A percentile compares a stretch with the other conserved stretches of the same genome.
Evolutionary conservation across 23 red algal species (phyloP).

Genomic region (Gracilariopsis chorda): DNA sequence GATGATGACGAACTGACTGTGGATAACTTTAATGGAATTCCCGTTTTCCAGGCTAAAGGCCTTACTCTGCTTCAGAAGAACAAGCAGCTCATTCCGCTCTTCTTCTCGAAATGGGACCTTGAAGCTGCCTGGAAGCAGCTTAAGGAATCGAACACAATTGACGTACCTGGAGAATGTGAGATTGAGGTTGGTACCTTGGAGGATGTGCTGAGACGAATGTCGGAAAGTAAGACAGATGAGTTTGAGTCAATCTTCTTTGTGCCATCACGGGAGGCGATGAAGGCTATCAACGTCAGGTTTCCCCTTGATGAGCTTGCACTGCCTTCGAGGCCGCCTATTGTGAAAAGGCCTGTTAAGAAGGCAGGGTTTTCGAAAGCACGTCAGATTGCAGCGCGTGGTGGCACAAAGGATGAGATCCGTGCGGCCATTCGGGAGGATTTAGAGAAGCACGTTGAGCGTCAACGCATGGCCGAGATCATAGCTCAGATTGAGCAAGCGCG

Average conservation of each 20-base stretch:
- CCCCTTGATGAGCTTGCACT: conserved; percentile 83
- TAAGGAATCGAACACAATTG: conserved; percentile 52
- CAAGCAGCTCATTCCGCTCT: conserved; percentile 92
- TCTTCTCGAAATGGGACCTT: conserved; percentile 95
- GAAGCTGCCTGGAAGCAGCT: conserved; percentile 92
- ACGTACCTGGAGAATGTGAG: conserved; percentile 79
- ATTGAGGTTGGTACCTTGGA: conserved; percentile 98
- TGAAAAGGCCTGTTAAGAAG: conserved; percentile 34
- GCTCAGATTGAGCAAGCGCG: conserved; percentile 66
- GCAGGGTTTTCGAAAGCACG: conserved; percentile 62
- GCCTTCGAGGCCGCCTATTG: background rate
- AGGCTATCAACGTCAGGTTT: conserved; percentile 72
- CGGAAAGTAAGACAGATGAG: conserved; percentile 74
- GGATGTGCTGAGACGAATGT: conserved; percentile 95
- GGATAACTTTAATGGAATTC: conserved; percentile 99
- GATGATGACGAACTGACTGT: conserved; percentile 93
- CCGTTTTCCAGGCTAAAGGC: conserved; percentile 98
- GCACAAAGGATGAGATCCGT: conserved; percentile 73
- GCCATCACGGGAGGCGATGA: conserved; percentile 78
- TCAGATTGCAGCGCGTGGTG: conserved; percentile 67
- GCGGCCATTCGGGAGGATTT: conserved; percentile 69
- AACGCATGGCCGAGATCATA: conserved; percentile 61
- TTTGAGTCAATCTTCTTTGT: conserved; percentile 95
- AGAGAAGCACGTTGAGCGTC: conserved; percentile 51
- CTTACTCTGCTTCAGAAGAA: conserved; percentile 91